phyloP scores from a whole-genome alignment of 331 rosid genomes.

The Dryas integrifolia region DNA sequence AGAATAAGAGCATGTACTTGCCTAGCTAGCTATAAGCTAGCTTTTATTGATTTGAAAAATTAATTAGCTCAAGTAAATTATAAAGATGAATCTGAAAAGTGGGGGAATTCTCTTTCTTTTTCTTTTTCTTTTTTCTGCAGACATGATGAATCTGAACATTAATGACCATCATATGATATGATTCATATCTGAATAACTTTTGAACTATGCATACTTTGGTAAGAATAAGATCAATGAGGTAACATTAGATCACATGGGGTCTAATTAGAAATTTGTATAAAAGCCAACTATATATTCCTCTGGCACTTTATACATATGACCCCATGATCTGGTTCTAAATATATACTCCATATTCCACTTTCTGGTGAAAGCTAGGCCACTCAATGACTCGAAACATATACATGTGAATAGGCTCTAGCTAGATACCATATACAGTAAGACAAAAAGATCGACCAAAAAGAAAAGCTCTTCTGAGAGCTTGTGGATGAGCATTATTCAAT shows the following conservation, averaged over 20 bases:
- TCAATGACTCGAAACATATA: not conserved
- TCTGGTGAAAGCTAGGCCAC: not conserved
- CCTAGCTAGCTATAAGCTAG: no score
- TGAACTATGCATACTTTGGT: no score
- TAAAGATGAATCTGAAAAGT: not conserved
- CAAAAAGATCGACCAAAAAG: not conserved
- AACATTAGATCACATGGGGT: no score
- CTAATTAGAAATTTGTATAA: no score
- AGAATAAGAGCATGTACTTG: not conserved
- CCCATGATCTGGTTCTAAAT: not conserved
- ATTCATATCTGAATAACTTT: no score
- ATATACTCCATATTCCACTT: not conserved
- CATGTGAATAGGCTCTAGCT: not conserved
- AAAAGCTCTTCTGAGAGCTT: not conserved
- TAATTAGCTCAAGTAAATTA: not conserved
- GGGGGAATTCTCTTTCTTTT: no score
- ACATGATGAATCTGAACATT: no score
- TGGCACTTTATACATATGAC: not conserved
- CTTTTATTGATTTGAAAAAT: no score
- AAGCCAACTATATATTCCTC: not conserved
- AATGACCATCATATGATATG: no score
- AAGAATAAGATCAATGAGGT: no score
- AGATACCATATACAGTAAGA: not conserved
- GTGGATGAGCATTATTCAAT: not conserved
- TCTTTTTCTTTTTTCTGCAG: no score